Percentiles rank a stretch among this genome's conserved stretches.
phyloP scores from a whole-genome alignment of 306 rosid genomes.

The Acacia crassicarpa region DNA sequence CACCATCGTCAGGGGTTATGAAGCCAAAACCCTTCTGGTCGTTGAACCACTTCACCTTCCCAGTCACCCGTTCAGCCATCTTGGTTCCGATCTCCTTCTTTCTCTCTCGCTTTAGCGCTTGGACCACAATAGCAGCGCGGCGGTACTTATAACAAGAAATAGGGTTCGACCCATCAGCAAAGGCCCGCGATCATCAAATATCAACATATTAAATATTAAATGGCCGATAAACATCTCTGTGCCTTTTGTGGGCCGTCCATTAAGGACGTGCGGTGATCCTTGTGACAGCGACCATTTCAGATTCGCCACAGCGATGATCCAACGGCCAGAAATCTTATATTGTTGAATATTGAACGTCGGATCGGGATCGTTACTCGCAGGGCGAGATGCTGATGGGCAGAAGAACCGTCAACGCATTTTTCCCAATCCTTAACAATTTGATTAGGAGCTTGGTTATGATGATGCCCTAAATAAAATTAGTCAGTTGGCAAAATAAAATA shows the following conservation, averaged over 20 bases:
- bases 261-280: not conserved
- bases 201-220: not conserved
- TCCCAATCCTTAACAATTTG: not conserved
- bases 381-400: not conserved
- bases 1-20: conserved; percentile 67
- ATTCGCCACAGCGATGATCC: not conserved
- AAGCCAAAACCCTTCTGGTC: conserved; percentile 80
- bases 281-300: not conserved
- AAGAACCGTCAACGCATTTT: not conserved
- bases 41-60: conserved; percentile 83
- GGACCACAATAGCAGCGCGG: not conserved
- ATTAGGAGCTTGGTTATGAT: not conserved
- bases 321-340: not conserved
- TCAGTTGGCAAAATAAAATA: too few relatives aligned
- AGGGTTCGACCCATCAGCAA: not conserved
- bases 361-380: not conserved
- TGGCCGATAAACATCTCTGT: not conserved
- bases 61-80: conserved; percentile 58
- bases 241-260: not conserved
- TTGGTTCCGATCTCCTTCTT: not conserved
- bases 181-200: not conserved
- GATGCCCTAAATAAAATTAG: too few relatives aligned
- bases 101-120: not conserved
- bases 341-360: not conserved
- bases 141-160: not conserved